Evolutionary conservation across 2,329 filamentous ascomycete genomes (phyloP).

Genomic region (Phaeosphaeria sp.): DNA sequence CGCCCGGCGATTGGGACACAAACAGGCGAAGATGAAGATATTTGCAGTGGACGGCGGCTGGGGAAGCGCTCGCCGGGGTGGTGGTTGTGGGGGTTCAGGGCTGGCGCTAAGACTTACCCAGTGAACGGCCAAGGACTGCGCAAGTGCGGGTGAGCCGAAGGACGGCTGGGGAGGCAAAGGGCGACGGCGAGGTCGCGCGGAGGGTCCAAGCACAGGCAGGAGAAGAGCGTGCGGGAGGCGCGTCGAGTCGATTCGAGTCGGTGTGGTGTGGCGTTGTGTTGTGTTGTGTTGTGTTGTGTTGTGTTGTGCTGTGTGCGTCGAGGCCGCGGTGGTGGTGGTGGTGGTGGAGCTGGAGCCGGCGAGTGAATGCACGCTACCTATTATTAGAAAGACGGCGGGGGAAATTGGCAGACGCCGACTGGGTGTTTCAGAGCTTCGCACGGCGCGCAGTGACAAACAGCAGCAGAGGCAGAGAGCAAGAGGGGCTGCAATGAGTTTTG

Average conservation of each 20-base stretch:
- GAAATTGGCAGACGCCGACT: slow-evolving; percentile 32
- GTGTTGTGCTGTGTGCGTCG: slow-evolving; percentile 14
- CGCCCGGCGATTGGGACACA: slow-evolving; percentile 31
- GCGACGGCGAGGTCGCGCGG: background rate
- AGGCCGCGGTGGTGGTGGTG: slow-evolving; percentile 19
- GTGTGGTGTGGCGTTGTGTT: too few relatives aligned
- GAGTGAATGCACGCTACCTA: slow-evolving; percentile 24
- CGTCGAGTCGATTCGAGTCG: slow-evolving; percentile 8
- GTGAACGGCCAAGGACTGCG: slow-evolving; percentile 34
- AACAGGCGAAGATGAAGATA: slow-evolving; percentile 27
- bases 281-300: too few relatives aligned
- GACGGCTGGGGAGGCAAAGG: slow-evolving; percentile 12
- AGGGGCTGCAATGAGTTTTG: background rate
- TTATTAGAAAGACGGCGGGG: slow-evolving; percentile 35
- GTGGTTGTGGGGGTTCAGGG: slow-evolving; percentile 30
- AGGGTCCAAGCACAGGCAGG: slow-evolving; percentile 1
- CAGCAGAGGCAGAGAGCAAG: background rate
- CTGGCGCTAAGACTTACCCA: slow-evolving; percentile 49
- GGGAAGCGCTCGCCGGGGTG: slow-evolving; percentile 41
- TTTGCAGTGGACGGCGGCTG: slow-evolving; percentile 39
- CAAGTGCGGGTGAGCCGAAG: slow-evolving; percentile 13
- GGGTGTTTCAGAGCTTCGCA: slow-evolving; percentile 35
- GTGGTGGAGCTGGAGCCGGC: slow-evolving; percentile 11
- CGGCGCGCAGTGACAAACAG: slow-evolving; percentile 9
- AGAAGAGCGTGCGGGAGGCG: slow-evolving; percentile 11